These are phyloP conservation scores for Diaporthe destruens DNA, from an alignment of 2,329 filamentous ascomycete species.

Conservation along the genomic window DNA sequence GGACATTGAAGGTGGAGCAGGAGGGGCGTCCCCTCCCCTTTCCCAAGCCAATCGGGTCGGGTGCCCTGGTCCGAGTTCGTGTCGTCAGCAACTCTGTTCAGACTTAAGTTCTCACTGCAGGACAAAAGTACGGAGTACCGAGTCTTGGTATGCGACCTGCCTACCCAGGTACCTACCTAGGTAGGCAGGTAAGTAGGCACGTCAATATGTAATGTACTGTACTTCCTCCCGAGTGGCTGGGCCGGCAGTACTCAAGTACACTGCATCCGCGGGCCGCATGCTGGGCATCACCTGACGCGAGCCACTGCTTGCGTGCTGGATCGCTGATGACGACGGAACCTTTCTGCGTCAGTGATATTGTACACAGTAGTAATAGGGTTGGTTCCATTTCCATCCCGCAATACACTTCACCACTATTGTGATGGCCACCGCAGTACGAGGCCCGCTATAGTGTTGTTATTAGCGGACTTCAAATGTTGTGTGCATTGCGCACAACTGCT, in stretches of 20 bases:
- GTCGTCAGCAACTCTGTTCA: conserved; percentile 31
- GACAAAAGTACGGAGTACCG: not conserved
- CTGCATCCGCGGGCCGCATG: not conserved
- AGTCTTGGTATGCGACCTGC: no score
- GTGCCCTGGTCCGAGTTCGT: conserved; percentile 17
- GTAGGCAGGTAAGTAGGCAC: no score
- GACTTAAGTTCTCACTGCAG: conserved; percentile 30
- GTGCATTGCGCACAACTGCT: conserved; percentile 1
- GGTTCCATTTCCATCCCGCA: conserved; percentile 18
- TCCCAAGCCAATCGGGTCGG: conserved; percentile 22
- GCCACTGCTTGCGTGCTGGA: not conserved
- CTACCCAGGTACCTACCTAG: no score
- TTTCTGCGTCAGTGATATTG: conserved; percentile 6
- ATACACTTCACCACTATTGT: no score
- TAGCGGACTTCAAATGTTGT: not conserved
- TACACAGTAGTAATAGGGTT: conserved; percentile 9
- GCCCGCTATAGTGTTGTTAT: not conserved
- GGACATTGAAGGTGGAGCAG: conserved; percentile 15
- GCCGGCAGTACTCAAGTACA: not conserved
- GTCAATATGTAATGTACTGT: no score
- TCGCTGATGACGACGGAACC: not conserved
- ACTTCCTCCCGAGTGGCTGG: not conserved
- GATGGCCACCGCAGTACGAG: not conserved
- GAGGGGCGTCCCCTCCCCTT: conserved; percentile 8
- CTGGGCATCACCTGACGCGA: conserved; percentile 11